A percentile compares a stretch with the other conserved stretches of the same genome.
These are phyloP conservation scores for Chalciporus sphaerocephalus DNA, from an alignment of 768 basidiomycete genomes.

Conservation along the genomic window DNA sequence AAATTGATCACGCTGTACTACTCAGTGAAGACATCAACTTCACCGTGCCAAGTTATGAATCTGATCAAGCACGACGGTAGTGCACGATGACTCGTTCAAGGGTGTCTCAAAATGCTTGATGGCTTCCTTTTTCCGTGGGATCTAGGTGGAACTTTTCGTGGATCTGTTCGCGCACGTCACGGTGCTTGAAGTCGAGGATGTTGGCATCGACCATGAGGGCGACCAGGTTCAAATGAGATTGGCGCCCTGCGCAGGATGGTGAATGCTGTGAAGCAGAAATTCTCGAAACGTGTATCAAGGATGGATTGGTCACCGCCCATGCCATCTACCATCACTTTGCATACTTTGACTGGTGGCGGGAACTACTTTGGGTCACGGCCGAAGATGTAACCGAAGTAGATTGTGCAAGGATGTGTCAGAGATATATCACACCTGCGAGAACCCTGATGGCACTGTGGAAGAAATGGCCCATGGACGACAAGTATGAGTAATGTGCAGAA, in stretches of 20 bases:
- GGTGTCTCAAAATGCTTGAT: constrained; percentile 95
- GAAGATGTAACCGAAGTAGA: constrained; percentile 97
- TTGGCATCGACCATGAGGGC: constrained; percentile 97
- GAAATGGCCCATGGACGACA: constrained; percentile 64
- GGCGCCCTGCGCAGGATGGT: constrained; percentile 90
- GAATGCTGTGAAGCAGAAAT: constrained; percentile 96
- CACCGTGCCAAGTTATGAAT: constrained; percentile 91
- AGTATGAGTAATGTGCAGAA: constrained; percentile 2
- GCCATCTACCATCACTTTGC: constrained; percentile 99
- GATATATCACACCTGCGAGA: neutral
- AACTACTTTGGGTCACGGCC: constrained; percentile 97
- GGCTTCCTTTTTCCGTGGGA: constrained; percentile 92
- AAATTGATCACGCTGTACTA: no score
- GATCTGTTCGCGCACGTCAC: constrained; percentile 82
- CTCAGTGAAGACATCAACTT: constrained; percentile 54
- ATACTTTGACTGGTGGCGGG: constrained; percentile 96
- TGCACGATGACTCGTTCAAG: constrained; percentile 91
- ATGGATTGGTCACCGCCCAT: constrained; percentile 97
- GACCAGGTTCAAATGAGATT: constrained; percentile 96
- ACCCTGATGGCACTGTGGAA: constrained; percentile 72
- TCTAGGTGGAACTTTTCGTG: constrained; percentile 96
- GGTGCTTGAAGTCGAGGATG: constrained; percentile 94
- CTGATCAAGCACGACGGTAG: constrained; percentile 88
- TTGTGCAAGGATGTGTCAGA: constrained; percentile 38
- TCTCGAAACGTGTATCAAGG: constrained; percentile 96